phyloP scores from a whole-genome alignment of 371 early-diverging fungal genomes.

The Mucor irregularis region DNA sequence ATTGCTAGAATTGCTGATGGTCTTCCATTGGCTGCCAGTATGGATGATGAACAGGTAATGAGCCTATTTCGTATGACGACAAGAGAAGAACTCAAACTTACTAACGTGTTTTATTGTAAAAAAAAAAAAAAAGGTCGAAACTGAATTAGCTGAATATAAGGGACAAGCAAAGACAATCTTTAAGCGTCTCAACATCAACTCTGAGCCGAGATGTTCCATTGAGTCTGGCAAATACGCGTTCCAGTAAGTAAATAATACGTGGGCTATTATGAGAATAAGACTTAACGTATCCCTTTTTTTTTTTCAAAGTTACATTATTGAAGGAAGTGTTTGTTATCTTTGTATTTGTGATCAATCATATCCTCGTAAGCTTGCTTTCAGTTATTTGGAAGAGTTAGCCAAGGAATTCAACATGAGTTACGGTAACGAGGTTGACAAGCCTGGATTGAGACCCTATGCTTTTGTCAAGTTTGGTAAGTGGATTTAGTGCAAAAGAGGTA shows the following conservation, averaged over 20 bases:
- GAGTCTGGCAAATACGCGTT: conserved; percentile 87
- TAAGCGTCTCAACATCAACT: conserved; percentile 78
- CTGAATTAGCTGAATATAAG: conserved; percentile 90
- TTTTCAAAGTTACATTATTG: conserved; percentile 83
- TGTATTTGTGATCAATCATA: conserved; percentile 93
- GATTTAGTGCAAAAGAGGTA: not conserved
- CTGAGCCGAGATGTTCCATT: conserved; percentile 94
- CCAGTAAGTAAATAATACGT: conserved; percentile 80
- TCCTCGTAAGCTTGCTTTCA: conserved; percentile 94
- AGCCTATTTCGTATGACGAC: no score
- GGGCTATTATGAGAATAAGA: no score
- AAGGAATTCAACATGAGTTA: conserved; percentile 93
- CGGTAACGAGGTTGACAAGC: conserved; percentile 82
- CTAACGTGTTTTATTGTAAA: not conserved
- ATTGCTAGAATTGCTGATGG: conserved; percentile 95
- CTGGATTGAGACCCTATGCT: conserved; percentile 93
- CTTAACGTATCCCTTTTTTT: not conserved
- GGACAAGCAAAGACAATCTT: conserved; percentile 91
- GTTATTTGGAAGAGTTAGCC: conserved; percentile 91
- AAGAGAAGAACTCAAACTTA: not conserved
- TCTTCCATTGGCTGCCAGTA: conserved; percentile 93
- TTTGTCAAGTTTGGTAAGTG: conserved; percentile 93
- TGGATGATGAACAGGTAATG: conserved; percentile 97
- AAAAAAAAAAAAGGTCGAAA: conserved; percentile 51
- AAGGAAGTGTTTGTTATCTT: conserved; percentile 91